phyloP scores from a whole-genome alignment of 352 stramenopile species.

The Globisporangium barbulae region DNA sequence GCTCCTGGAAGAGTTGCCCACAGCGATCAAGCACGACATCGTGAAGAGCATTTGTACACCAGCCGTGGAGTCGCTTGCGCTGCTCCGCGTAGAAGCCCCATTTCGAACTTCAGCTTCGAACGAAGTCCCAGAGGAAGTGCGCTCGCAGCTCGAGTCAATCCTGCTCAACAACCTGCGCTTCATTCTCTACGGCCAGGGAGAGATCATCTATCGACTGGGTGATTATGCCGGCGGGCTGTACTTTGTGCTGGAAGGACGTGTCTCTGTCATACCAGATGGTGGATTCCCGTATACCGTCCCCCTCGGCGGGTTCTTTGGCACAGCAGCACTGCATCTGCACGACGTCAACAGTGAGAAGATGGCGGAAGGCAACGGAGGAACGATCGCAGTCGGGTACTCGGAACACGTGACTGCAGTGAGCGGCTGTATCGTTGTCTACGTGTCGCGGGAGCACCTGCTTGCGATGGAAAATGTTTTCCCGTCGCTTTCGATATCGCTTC shows the following conservation, averaged over 20 bases:
- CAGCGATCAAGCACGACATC: slow-evolving; percentile 55
- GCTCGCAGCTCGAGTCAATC: slow-evolving; percentile 37
- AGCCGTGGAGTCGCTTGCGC: slow-evolving; percentile 37
- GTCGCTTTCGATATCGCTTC: slow-evolving; percentile 25
- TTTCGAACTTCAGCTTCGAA: slow-evolving; percentile 13
- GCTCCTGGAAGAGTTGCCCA: slow-evolving; percentile 48
- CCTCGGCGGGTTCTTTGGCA: slow-evolving; percentile 49
- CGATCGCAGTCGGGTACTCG: slow-evolving; percentile 21
- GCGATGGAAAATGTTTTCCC: slow-evolving; percentile 34
- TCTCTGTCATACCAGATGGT: slow-evolving; percentile 26
- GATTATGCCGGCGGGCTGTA: slow-evolving; percentile 49
- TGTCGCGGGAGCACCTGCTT: slow-evolving; percentile 42
- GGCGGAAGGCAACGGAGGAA: not conserved
- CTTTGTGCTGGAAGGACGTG: slow-evolving; percentile 49
- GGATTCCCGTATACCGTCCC: slow-evolving; percentile 28
- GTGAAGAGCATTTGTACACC: slow-evolving; percentile 51
- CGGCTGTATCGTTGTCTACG: slow-evolving; percentile 50
- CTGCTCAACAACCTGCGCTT: slow-evolving; percentile 59
- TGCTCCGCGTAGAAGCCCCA: slow-evolving; percentile 22
- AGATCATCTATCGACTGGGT: slow-evolving; percentile 54
- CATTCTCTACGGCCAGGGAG: slow-evolving; percentile 51
- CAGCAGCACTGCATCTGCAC: slow-evolving; percentile 26
- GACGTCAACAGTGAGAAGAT: not conserved
- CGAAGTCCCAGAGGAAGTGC: slow-evolving; percentile 3
- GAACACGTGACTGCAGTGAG: slow-evolving; percentile 47